Percentiles rank a stretch among this genome's conserved stretches.
These are phyloP conservation scores for Dendrocalamus sinicus DNA, from an alignment of 176 grass and related monocot species.

Conservation along the genomic window DNA sequence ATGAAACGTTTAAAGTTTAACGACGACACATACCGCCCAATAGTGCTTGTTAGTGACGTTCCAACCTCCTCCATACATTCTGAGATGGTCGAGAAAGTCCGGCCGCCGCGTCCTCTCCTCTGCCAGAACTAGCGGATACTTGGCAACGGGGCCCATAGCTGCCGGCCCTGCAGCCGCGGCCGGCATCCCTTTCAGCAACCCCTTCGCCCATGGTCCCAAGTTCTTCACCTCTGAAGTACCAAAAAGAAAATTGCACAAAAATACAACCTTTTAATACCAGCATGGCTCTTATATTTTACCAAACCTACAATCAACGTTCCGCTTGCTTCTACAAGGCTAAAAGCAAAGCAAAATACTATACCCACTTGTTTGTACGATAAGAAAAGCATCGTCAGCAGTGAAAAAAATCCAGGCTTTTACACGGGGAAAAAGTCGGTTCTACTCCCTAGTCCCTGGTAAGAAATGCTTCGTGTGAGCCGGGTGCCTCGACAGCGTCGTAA, in stretches of 20 bases:
- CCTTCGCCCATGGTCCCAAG: slow-evolving; percentile 86
- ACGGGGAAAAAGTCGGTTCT: not conserved
- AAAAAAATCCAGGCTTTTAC: not conserved
- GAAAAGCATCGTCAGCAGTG: slow-evolving; percentile 12
- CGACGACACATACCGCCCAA: slow-evolving; percentile 72
- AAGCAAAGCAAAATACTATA: not conserved
- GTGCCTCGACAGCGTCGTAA: not conserved
- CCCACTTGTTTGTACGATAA: slow-evolving; percentile 30
- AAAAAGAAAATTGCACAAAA: slow-evolving; percentile 11
- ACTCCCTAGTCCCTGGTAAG: not conserved
- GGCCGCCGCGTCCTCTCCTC: slow-evolving; percentile 78
- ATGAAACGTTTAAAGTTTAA: slow-evolving; percentile 19
- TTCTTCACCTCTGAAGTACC: slow-evolving; percentile 65
- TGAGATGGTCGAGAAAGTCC: slow-evolving; percentile 71
- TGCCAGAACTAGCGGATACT: slow-evolving; percentile 77
- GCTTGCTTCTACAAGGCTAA: not conserved
- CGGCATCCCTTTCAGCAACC: slow-evolving; percentile 70
- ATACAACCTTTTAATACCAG: slow-evolving; percentile 25
- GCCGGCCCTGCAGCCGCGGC: slow-evolving; percentile 36
- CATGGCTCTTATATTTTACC: slow-evolving; percentile 7
- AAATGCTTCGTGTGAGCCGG: not conserved
- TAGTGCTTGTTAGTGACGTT: slow-evolving; percentile 89
- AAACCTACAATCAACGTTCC: not conserved
- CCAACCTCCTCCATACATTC: slow-evolving; percentile 80
- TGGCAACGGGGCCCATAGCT: slow-evolving; percentile 53